Evolutionary conservation across 2,329 filamentous ascomycete genomes (phyloP).

Genomic region (Aspergillus eucalypticola): DNA sequence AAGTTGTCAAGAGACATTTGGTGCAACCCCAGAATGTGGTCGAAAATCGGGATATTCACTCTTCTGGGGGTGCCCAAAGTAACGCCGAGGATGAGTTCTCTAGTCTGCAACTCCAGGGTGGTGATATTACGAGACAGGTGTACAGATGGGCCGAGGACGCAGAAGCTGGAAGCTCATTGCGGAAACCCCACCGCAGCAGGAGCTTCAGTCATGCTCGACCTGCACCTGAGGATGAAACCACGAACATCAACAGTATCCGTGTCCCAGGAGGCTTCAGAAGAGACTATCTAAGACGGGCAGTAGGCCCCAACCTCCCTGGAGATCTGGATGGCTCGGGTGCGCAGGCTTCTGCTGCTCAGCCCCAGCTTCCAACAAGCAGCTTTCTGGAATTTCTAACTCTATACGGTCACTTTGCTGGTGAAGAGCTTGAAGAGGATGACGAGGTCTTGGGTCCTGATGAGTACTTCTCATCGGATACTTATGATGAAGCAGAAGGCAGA

Average conservation of each 20-base stretch:
- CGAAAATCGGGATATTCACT: constrained; percentile 34
- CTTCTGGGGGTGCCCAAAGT: constrained; percentile 37
- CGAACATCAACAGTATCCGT: constrained; percentile 88
- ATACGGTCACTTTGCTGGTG: constrained; percentile 96
- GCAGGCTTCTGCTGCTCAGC: constrained; percentile 39
- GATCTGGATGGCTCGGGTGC: constrained; percentile 40
- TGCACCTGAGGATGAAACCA: constrained; percentile 73
- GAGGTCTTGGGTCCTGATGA: constrained; percentile 84
- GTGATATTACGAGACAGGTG: constrained; percentile 90
- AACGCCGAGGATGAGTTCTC: constrained; percentile 80
- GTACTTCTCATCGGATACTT: constrained; percentile 81
- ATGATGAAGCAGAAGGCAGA: constrained; percentile 61
- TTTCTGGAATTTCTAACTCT: constrained; percentile 95
- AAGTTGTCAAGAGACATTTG: constrained; percentile 86
- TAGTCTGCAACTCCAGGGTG: constrained; percentile 87
- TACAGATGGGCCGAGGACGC: constrained; percentile 96
- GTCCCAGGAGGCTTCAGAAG: constrained; percentile 90
- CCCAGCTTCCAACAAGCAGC: constrained; percentile 77
- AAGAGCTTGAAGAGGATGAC: constrained; percentile 94
- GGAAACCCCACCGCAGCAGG: constrained; percentile 73
- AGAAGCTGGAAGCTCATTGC: constrained; percentile 61
- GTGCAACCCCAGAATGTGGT: constrained; percentile 64
- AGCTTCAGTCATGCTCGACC: constrained; percentile 80
- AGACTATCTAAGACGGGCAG: constrained; percentile 79
- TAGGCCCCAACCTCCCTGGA: constrained; percentile 47